These are phyloP conservation scores for Solanum sejunctum DNA, from an alignment of 257 asterid species.

Conservation along the genomic window DNA sequence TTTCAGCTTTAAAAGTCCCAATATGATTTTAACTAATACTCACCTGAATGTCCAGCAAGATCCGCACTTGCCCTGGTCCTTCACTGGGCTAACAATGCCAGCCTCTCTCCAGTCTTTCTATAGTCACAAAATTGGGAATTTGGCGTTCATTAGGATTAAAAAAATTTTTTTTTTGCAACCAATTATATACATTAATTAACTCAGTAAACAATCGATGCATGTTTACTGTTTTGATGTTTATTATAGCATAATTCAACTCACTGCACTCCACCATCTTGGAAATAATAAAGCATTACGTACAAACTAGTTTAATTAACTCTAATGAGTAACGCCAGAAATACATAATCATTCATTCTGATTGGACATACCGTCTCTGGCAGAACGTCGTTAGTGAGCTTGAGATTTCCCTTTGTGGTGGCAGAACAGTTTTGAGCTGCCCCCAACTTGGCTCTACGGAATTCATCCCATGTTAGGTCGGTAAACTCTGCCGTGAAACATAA, in stretches of 20 bases:
- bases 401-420: constrained; percentile 76
- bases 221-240: neutral
- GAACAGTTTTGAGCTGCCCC: constrained; percentile 99
- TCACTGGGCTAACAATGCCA: constrained; percentile 87
- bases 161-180: neutral
- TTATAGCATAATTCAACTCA: neutral
- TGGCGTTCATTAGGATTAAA: neutral
- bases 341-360: neutral
- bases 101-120: constrained; percentile 86
- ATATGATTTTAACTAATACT: constrained; percentile 1
- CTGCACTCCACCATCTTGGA: neutral
- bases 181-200: neutral
- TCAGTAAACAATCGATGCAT: neutral
- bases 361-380: constrained; percentile 58
- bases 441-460: constrained; percentile 54
- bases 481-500: constrained; percentile 35
- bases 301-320: constrained; percentile 1
- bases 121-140: constrained; percentile 3
- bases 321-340: neutral
- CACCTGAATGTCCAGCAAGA: constrained; percentile 99
- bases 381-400: constrained; percentile 40
- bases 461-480: constrained; percentile 93
- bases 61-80: constrained; percentile 83
- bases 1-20: neutral
- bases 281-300: neutral